Evolutionary conservation across 2,329 filamentous ascomycete species (phyloP).

Genomic region (Didymella exigua): DNA sequence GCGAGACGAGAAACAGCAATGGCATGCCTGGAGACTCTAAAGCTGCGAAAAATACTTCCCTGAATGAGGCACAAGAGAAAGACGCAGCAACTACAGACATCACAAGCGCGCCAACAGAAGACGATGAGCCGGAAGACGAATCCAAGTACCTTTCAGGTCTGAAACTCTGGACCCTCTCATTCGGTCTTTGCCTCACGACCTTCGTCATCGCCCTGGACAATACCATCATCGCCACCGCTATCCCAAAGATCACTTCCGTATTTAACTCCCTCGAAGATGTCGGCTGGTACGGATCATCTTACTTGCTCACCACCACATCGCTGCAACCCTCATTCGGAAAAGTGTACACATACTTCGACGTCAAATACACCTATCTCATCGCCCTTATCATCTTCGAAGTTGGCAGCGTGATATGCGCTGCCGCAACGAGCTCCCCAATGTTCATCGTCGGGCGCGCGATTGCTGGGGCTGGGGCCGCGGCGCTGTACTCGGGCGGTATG

Average conservation of each 20-base stretch:
- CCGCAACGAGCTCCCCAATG: conserved; percentile 55
- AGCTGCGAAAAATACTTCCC: neutral
- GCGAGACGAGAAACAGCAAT: neutral
- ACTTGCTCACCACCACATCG: conserved; percentile 55
- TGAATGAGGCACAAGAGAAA: conserved; percentile 5
- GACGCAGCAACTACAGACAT: neutral
- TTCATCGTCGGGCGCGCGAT: conserved; percentile 63
- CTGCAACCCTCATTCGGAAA: conserved; percentile 57
- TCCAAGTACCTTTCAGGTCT: conserved; percentile 44
- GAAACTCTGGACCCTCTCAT: conserved; percentile 41
- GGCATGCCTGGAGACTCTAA: neutral
- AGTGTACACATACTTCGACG: conserved; percentile 65
- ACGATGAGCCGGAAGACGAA: conserved; percentile 41
- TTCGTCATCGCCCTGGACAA: conserved; percentile 50
- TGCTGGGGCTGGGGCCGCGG: conserved; percentile 60
- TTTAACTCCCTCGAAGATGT: conserved; percentile 51
- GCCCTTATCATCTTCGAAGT: conserved; percentile 56
- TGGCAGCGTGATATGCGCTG: conserved; percentile 61
- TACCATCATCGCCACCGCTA: conserved; percentile 49
- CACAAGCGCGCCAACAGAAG: conserved; percentile 11
- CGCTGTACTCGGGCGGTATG: conserved; percentile 59
- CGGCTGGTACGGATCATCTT: conserved; percentile 50
- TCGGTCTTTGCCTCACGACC: conserved; percentile 45
- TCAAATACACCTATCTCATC: conserved; percentile 59
- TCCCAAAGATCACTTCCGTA: conserved; percentile 50